phyloP scores from a whole-genome alignment of 257 asterid genomes.

The Jaltomata sinuosa region DNA sequence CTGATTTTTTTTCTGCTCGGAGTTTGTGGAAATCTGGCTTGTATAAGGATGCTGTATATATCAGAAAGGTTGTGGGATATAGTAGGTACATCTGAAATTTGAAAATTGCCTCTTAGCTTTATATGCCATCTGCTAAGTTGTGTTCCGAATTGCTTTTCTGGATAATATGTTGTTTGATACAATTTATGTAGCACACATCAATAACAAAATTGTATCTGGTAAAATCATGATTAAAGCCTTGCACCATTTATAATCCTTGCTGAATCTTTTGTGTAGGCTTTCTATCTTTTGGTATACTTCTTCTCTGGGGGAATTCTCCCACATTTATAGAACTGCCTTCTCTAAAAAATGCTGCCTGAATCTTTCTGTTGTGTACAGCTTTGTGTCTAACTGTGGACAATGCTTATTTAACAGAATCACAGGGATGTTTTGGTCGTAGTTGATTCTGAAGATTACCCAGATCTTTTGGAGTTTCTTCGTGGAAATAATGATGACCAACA shows the following conservation, averaged over 20 bases:
- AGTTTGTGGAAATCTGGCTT: not conserved
- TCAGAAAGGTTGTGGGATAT: not conserved
- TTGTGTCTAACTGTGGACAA: not conserved
- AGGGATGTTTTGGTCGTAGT: slow-evolving; percentile 93
- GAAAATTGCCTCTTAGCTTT: not conserved
- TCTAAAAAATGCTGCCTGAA: not conserved
- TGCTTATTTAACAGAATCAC: slow-evolving; percentile 55
- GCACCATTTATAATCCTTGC: not conserved
- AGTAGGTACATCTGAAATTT: not conserved
- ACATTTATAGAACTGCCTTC: not conserved
- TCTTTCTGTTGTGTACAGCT: not conserved
- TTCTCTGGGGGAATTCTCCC: not conserved
- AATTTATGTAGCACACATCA: not conserved
- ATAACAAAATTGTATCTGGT: not conserved
- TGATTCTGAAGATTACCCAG: slow-evolving; percentile 78
- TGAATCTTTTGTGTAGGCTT: not conserved
- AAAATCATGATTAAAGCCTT: not conserved
- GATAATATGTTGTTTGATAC: not conserved
- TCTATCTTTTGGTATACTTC: not conserved
- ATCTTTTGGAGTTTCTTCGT: slow-evolving; percentile 60
- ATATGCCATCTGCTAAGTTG: too few relatives aligned
- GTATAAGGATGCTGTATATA: not conserved
- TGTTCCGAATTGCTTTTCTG: not conserved
- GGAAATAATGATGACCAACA: slow-evolving; percentile 50
- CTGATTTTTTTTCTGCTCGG: not conserved